Evolutionary conservation across 768 basidiomycete genomes (phyloP), one percentile per base, ranked within the genome.

Genomic region (Panaeolus cyanescens): DNA sequence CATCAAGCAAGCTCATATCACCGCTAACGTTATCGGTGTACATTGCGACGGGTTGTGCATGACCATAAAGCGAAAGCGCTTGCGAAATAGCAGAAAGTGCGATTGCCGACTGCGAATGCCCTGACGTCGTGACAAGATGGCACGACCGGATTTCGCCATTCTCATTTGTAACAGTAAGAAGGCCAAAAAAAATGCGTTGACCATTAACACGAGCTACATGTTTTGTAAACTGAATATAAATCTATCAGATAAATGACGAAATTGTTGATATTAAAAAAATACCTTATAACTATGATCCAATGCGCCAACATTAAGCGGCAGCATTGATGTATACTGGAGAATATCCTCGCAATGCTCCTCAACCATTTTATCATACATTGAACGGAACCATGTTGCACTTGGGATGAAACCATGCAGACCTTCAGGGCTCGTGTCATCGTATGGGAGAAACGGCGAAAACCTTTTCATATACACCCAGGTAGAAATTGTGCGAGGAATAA

Each of bases 1-100:
- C 0, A 25, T 68, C 67, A 7, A 68, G 61, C 20, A 65, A 69
- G 5, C 57, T 39, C 53, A 71, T 73, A 36, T 75, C 75, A 0
- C 64, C 54, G n/a, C n/a, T n/a, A 54, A 75, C 68, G 34, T 68
- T 73, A 50, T 77, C 73, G 0, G 74, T 75, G 58, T 68, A 75
- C 2, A 75, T 56, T 1, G 71, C 25, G 1, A 30, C 0, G 17
- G 70, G 68, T n/a, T 70, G 60, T 1, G 31, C n/a, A 39, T 72
- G 73, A 1, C 75, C 71, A 65, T 72, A 76, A 8, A 60, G 55
- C 0, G 64, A n/a, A 0, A 79, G 68, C 1, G 72, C 74, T 6
- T 67, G 50, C 0, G 34, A 45, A 36, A 78, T 70, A 3, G 40
- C 28, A 3, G 28, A 33, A 0, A 79, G 64, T 0, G 71, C 71